A percentile compares a stretch with the other conserved stretches of the same genome.
These are phyloP conservation scores for Dryas integrifolia DNA, from an alignment of 331 rosid genomes.

Conservation along the genomic window DNA sequence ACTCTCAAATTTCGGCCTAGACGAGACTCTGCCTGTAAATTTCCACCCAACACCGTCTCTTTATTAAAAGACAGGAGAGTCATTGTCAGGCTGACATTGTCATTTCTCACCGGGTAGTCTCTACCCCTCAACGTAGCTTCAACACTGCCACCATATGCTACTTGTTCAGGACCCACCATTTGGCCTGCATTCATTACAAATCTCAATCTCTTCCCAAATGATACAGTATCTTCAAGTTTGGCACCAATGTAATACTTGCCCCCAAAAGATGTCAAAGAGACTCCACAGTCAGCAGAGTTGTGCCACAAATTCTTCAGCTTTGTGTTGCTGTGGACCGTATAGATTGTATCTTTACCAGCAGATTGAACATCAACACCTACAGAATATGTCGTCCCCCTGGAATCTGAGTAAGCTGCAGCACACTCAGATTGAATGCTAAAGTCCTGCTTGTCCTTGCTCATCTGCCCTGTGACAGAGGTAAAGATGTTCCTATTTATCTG, in stretches of 20 bases:
- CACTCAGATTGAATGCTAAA: slow-evolving; percentile 82
- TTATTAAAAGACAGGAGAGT: slow-evolving; percentile 68
- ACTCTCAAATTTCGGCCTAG: slow-evolving; percentile 55
- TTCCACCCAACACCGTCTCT: slow-evolving; percentile 80
- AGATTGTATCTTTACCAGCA: slow-evolving; percentile 61
- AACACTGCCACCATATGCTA: slow-evolving; percentile 76
- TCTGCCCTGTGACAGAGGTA: slow-evolving; percentile 71
- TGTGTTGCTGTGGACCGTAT: slow-evolving; percentile 60
- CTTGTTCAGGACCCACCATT: slow-evolving; percentile 67
- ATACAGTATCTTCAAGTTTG: slow-evolving; percentile 77
- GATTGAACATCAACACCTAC: slow-evolving; percentile 85
- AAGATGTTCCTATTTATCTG: slow-evolving; percentile 52
- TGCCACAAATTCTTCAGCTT: slow-evolving; percentile 59
- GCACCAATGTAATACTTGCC: slow-evolving; percentile 69
- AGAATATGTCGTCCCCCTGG: slow-evolving; percentile 56
- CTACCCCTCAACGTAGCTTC: slow-evolving; percentile 73
- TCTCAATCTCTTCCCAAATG: slow-evolving; percentile 77
- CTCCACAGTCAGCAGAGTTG: slow-evolving; percentile 63
- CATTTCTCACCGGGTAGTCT: slow-evolving; percentile 80
- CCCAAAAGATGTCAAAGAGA: slow-evolving; percentile 74
- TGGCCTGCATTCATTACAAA: slow-evolving; percentile 64
- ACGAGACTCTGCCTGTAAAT: slow-evolving; percentile 68
- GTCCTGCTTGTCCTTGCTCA: slow-evolving; percentile 75
- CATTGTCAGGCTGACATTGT: slow-evolving; percentile 57
- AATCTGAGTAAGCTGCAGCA: slow-evolving; percentile 62